Evolutionary conservation across 257 asterid species (phyloP), one percentile per base, ranked within the genome.

Genomic region (Eucommia ulmoides): DNA sequence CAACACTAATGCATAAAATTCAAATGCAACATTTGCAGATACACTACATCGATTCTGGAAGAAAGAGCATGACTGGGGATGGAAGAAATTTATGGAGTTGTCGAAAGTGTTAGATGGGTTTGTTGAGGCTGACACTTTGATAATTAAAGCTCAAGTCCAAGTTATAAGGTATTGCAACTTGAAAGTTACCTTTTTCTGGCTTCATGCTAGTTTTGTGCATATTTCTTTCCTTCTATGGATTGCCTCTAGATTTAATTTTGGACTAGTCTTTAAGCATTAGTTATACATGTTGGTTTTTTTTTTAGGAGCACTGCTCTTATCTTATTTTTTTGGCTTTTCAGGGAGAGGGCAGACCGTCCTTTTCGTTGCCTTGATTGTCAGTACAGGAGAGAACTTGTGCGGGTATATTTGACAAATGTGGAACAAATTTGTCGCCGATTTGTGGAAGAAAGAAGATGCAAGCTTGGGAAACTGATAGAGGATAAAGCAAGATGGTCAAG

Each of bases 1-100:
- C 35, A 25, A 50, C 33, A 24, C 16, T 46, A 17, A 25, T 19
- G 21, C 26, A 17, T 25, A n/a, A n/a, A n/a, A n/a, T n/a, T n/a
- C 17, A 59, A 33, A 14, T 50, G 58, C 16, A 18, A 35, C 26
- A 59, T 49, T 20, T 64, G 50, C 63, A 88, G 97, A 88, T 75
- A 84, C 97, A 15, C 70, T 88, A 63, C 97, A 88, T 54, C 89
- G 95, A 1, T 88, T 88, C 71, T 79, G 86, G 83, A 88, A 81
- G 65, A 88, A 84, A 74, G 97, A 88, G 69, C 97, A 88, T 66
- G 97, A 88, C 70, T 88, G 95, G 97, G 97, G 97, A 41, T 88
- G 97, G 97, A 88, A 88, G 75, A 88, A 88, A 75, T 88, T 88
- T 75, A 88, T 88, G 94, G 97, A 88, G 83, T 84, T 81, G 23